phyloP scores from a whole-genome alignment of 345 rosid genomes.

The Citrus sinensis region DVS_A1.0 CM039165.1:35796001-35796500 shows the following conservation, averaged over 20 bases:
- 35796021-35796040: conserved; percentile 35
- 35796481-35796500: background rate
- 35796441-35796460: background rate
- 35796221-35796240: background rate
- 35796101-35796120: conserved; percentile 32
- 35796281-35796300: background rate
- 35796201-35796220: background rate
- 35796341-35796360: background rate
- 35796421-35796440: background rate
- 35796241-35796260: background rate
- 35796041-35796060: conserved; percentile 31
- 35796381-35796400: background rate
- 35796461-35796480: background rate
- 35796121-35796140: conserved; percentile 32
- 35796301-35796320: background rate
- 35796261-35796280: background rate
- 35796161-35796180: conserved; percentile 23
- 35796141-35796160: conserved; percentile 25
- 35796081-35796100: conserved; percentile 31
- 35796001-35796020: conserved; percentile 32
- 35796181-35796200: conserved; percentile 12
- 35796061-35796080: conserved; percentile 34
- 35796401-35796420: background rate
- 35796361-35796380: background rate
- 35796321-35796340: conserved; percentile 4